Evolutionary conservation across 2,329 filamentous ascomycete species (phyloP).

Genomic region (Scortechinia acanthostroma): DNA sequence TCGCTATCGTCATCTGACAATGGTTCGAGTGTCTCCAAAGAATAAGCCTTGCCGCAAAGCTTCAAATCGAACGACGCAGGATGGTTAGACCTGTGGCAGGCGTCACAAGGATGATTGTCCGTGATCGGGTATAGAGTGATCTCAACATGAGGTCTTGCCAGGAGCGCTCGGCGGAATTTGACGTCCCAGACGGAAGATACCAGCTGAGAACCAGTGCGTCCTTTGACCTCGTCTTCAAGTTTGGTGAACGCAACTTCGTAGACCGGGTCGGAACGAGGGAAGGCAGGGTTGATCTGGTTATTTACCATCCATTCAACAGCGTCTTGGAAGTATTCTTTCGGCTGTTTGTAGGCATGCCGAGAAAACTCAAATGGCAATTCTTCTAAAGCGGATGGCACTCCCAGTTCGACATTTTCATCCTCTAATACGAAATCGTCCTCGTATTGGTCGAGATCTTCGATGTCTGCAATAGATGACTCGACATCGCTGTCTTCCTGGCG

Average conservation of each 20-base stretch:
- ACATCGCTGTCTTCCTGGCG: not conserved
- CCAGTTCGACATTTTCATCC: not conserved
- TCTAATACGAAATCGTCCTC: slow-evolving; percentile 1
- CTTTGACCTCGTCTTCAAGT: not conserved
- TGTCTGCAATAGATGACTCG: not conserved
- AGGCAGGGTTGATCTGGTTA: not conserved
- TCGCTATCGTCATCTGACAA: not conserved
- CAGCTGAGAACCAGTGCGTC: not conserved
- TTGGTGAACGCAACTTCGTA: not conserved
- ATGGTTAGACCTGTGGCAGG: not conserved
- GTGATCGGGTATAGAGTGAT: not conserved
- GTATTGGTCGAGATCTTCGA: not conserved
- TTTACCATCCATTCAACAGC: not conserved
- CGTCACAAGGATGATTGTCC: not conserved
- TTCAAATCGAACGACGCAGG: not conserved
- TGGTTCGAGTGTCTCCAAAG: not conserved
- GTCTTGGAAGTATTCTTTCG: slow-evolving; percentile 2
- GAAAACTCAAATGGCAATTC: not conserved
- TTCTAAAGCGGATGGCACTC: not conserved
- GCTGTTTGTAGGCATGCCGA: not conserved
- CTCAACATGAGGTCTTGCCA: not conserved
- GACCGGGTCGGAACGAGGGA: not conserved
- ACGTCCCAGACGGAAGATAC: not conserved
- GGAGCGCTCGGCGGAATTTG: not conserved
- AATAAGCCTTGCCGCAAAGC: not conserved